A percentile compares a stretch with the other conserved stretches of the same genome.
phyloP scores from a whole-genome alignment of 1,139 yeast genomes.

The Kazachstania sp. region DNA sequence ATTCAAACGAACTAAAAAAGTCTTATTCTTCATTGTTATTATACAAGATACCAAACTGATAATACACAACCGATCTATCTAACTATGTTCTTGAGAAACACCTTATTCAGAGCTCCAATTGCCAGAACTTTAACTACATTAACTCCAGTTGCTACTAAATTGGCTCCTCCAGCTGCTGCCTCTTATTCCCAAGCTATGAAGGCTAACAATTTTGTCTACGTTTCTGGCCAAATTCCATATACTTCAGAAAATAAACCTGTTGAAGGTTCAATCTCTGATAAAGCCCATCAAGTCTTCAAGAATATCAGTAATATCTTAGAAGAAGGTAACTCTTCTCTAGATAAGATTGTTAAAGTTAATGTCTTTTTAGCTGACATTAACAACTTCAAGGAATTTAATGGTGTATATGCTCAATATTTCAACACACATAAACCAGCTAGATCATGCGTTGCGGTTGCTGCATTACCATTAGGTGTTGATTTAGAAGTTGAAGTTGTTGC shows the following conservation, averaged over 20 bases:
- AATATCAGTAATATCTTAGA: constrained; percentile 69
- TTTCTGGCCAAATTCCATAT: constrained; percentile 93
- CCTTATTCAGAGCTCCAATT: constrained; percentile 14
- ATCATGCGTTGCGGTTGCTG: constrained; percentile 87
- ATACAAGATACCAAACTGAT: not conserved
- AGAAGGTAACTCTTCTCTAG: constrained; percentile 74
- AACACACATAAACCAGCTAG: constrained; percentile 84
- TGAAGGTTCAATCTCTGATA: constrained; percentile 65
- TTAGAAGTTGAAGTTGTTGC: constrained; percentile 75
- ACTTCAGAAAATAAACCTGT: constrained; percentile 76
- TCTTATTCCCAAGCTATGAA: constrained; percentile 90
- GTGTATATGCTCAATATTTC: constrained; percentile 75
- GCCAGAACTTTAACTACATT: constrained; percentile 25
- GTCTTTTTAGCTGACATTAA: constrained; percentile 83
- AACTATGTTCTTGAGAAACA: constrained; percentile 12
- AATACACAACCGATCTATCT: not conserved
- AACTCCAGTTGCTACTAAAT: constrained; percentile 44
- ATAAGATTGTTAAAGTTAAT: constrained; percentile 77
- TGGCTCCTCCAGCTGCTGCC: constrained; percentile 94
- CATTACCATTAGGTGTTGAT: constrained; percentile 75
- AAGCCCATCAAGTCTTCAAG: constrained; percentile 76
- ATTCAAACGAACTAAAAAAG: not conserved
- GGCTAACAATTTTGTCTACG: constrained; percentile 77
- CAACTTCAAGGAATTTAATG: constrained; percentile 73
- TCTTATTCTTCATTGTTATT: not conserved